A percentile compares a stretch with the other conserved stretches of the same genome.
Evolutionary conservation across 2,329 filamentous ascomycete genomes (phyloP).

Genomic region (Didymella keratinophila): DNA sequence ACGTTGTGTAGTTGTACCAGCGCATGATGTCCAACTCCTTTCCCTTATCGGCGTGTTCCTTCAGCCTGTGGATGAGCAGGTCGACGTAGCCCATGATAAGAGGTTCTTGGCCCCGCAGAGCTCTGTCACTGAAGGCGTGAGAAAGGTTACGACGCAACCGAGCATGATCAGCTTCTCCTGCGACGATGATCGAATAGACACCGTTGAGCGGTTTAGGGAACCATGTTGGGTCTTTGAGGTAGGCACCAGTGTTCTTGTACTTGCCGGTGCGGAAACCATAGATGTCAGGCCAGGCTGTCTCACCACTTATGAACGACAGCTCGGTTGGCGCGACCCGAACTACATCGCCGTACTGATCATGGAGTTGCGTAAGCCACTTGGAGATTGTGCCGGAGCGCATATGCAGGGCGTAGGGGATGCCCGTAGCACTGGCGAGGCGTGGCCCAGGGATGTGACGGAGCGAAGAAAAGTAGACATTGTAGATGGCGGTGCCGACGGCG

Average conservation of each 20-base stretch:
- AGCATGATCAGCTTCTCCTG: constrained; percentile 43
- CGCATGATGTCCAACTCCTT: constrained; percentile 34
- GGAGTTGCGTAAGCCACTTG: constrained; percentile 40
- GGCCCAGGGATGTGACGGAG: constrained; percentile 56
- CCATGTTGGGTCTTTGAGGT: constrained; percentile 50
- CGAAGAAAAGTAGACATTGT: constrained; percentile 55
- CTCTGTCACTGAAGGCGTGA: constrained; percentile 55
- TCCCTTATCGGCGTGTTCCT: constrained; percentile 27
- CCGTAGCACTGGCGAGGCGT: constrained; percentile 40
- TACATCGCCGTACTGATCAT: constrained; percentile 53
- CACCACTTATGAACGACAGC: constrained; percentile 54
- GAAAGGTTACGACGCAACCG: constrained; percentile 50
- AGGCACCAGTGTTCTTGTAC: constrained; percentile 43
- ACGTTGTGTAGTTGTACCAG: constrained; percentile 41
- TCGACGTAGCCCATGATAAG: constrained; percentile 52
- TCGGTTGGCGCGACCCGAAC: constrained; percentile 54
- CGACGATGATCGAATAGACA: constrained; percentile 35
- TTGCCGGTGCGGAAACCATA: constrained; percentile 53
- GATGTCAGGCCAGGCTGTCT: constrained; percentile 55
- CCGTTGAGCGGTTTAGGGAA: constrained; percentile 44
- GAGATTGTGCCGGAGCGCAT: constrained; percentile 39
- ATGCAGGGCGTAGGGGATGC: constrained; percentile 43
- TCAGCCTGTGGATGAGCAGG: constrained; percentile 48
- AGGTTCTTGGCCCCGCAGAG: constrained; percentile 52
- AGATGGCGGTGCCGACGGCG: constrained; percentile 32